Conservation (phyloP, 768 basidiomycete species). For the Boletus huronensis region DNA sequence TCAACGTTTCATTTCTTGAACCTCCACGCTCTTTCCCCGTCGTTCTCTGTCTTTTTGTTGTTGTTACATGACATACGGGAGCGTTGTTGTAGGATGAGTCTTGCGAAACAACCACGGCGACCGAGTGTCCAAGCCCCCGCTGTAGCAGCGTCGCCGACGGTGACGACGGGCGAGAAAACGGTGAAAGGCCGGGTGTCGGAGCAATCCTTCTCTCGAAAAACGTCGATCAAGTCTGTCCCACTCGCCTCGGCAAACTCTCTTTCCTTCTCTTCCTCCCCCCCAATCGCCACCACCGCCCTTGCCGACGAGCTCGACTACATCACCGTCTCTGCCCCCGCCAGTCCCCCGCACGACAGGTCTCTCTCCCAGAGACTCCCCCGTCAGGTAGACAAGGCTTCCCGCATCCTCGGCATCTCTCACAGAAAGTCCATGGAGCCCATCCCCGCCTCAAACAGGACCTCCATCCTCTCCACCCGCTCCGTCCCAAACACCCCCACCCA, state of each 20-base stretch:
- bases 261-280: slow-evolving; percentile 2
- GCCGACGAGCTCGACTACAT: slow-evolving; percentile 77
- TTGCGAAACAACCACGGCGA: slow-evolving; percentile 15
- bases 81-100: slow-evolving; percentile 11
- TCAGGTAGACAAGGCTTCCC: slow-evolving; percentile 70
- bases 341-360: slow-evolving; percentile 18
- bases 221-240: slow-evolving; percentile 13
- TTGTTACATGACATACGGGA: not conserved
- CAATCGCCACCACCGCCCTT: slow-evolving; percentile 32
- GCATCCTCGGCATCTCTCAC: slow-evolving; percentile 73
- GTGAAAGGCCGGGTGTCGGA: slow-evolving; percentile 50
- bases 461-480: slow-evolving; percentile 67
- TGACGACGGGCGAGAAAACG: slow-evolving; percentile 33
- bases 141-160: slow-evolving; percentile 32
- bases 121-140: slow-evolving; percentile 22
- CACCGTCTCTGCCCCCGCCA: slow-evolving; percentile 37
- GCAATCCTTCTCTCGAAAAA: slow-evolving; percentile 37
- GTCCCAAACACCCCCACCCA: slow-evolving; percentile 47
- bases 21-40: not conserved
- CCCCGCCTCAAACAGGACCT: slow-evolving; percentile 70
- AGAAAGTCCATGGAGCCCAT: slow-evolving; percentile 82
- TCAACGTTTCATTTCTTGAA: not conserved
- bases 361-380: slow-evolving; percentile 34
- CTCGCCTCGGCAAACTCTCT: slow-evolving; percentile 11
- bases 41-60: not conserved